These are phyloP conservation scores for Hypoxylon sp. DNA, from an alignment of 2,329 filamentous ascomycete species.

Conservation along the genomic window DNA sequence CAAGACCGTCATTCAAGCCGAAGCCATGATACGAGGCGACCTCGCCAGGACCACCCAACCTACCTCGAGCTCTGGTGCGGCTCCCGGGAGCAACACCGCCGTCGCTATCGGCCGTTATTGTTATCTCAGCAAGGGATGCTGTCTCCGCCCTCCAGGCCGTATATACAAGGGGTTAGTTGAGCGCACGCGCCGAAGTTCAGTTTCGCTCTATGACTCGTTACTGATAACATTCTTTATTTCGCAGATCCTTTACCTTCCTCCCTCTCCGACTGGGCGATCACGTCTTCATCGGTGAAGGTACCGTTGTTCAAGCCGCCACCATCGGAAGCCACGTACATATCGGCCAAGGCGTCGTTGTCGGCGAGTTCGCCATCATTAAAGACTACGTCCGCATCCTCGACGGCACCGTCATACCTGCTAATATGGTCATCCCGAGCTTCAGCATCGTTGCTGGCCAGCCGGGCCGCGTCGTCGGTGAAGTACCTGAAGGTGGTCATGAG, in stretches of 20 bases:
- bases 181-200: neutral
- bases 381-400: slow-evolving; percentile 93
- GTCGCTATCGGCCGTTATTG: slow-evolving; percentile 94
- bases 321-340: slow-evolving; percentile 91
- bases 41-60: slow-evolving; percentile 73
- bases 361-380: slow-evolving; percentile 91
- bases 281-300: slow-evolving; percentile 85
- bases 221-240: slow-evolving; percentile 50
- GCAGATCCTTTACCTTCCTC: slow-evolving; percentile 79
- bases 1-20: slow-evolving; percentile 94
- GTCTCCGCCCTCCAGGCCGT: slow-evolving; percentile 86
- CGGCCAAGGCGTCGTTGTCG: slow-evolving; percentile 81
- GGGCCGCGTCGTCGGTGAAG: slow-evolving; percentile 84
- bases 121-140: slow-evolving; percentile 83
- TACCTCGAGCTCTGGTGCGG: slow-evolving; percentile 57
- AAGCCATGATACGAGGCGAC: slow-evolving; percentile 94
- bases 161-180: slow-evolving; percentile 77
- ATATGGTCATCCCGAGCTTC: slow-evolving; percentile 94
- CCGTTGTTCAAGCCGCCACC: slow-evolving; percentile 84
- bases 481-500: slow-evolving; percentile 78
- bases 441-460: slow-evolving; percentile 90
- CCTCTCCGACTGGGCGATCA: slow-evolving; percentile 95
- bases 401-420: slow-evolving; percentile 83
- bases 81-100: slow-evolving; percentile 71
- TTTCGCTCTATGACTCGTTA: neutral